Evolutionary conservation across 2,329 filamentous ascomycete genomes (phyloP).

Genomic region (Cercospora sp.): DNA sequence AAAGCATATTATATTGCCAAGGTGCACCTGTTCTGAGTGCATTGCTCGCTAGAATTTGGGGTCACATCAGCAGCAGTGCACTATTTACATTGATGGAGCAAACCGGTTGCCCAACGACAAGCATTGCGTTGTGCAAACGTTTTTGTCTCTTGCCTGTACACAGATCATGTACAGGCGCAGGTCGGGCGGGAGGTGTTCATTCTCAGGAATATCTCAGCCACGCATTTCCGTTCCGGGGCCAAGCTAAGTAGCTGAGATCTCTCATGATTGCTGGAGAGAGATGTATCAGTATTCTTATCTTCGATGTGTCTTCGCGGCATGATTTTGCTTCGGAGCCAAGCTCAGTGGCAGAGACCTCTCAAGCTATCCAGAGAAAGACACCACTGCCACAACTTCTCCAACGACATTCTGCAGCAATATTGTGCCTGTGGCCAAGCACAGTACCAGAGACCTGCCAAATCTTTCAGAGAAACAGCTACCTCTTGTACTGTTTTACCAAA

Average conservation of each 20-base stretch:
- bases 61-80: background rate
- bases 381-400: background rate
- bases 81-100: background rate
- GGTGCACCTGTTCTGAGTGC: background rate
- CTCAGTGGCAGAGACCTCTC: background rate
- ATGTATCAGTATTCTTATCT: background rate
- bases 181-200: background rate
- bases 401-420: background rate
- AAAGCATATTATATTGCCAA: background rate
- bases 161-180: background rate
- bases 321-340: background rate
- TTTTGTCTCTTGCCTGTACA: background rate
- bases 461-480: background rate
- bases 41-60: background rate
- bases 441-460: background rate
- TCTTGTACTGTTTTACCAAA: background rate
- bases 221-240: background rate
- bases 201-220: background rate
- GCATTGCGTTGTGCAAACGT: background rate
- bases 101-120: background rate
- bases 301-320: background rate
- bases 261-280: background rate
- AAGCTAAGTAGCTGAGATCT: background rate
- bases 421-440: background rate
- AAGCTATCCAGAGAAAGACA: background rate